Percentiles rank a stretch among this genome's conserved stretches.
Conservation (phyloP, 2,329 filamentous ascomycete genomes). For the Phyllosticta citrichinensis region DNA sequence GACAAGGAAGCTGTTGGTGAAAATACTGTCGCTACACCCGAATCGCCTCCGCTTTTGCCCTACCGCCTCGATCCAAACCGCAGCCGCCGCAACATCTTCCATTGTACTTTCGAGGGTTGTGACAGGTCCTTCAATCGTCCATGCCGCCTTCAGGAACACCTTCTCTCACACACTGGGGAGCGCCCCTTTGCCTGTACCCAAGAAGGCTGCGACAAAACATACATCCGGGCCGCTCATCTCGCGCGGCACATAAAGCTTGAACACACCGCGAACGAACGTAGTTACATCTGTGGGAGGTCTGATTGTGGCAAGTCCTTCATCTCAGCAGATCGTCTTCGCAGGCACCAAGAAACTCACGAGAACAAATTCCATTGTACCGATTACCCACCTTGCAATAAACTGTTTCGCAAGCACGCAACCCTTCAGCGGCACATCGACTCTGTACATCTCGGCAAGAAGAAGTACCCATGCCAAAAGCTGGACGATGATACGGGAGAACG, state of each 20-base stretch:
- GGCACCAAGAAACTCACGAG: slow-evolving; percentile 70
- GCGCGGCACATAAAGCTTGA: slow-evolving; percentile 75
- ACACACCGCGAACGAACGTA: slow-evolving; percentile 52
- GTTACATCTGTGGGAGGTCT: slow-evolving; percentile 60
- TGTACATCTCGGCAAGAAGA: slow-evolving; percentile 61
- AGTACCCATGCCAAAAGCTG: slow-evolving; percentile 59
- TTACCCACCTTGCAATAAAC: slow-evolving; percentile 59
- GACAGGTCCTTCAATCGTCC: slow-evolving; percentile 80
- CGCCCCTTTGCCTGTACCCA: slow-evolving; percentile 66
- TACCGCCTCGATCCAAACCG: slow-evolving; percentile 18
- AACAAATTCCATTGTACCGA: slow-evolving; percentile 65
- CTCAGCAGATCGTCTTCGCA: slow-evolving; percentile 65
- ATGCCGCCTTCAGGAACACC: slow-evolving; percentile 66
- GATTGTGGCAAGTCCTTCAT: slow-evolving; percentile 73
- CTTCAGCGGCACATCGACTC: slow-evolving; percentile 72
- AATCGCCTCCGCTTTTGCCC: slow-evolving; percentile 17
- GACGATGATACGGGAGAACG: slow-evolving; percentile 40
- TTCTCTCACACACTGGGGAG: slow-evolving; percentile 77
- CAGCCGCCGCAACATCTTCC: slow-evolving; percentile 60
- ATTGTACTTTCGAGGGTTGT: slow-evolving; percentile 66
- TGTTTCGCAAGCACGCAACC: slow-evolving; percentile 80
- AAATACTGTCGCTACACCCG: slow-evolving; percentile 1
- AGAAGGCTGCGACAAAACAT: slow-evolving; percentile 67
- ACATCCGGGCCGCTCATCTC: slow-evolving; percentile 77
- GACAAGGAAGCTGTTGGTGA: background rate